These are phyloP conservation scores for Eucalyptus curtisii DNA, from an alignment of 345 rosid species.

Conservation along the genomic window DNA sequence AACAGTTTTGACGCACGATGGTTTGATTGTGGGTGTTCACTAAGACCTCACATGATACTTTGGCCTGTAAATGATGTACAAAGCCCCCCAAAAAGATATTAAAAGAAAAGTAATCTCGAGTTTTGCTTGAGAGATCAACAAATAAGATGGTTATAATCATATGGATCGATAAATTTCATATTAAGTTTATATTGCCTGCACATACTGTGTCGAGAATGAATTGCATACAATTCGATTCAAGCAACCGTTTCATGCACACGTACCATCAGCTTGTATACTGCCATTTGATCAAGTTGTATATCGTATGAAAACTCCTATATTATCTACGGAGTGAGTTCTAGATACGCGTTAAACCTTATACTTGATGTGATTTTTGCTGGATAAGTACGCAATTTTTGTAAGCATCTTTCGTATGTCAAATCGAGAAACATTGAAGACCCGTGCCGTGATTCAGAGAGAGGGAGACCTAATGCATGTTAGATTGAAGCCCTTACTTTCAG, in stretches of 20 bases:
- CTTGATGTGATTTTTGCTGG: background rate
- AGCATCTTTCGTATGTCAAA: background rate
- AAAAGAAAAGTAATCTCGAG: background rate
- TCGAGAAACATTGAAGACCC: background rate
- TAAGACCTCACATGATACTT: constrained; percentile 22
- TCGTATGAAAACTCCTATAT: background rate
- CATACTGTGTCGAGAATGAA: background rate
- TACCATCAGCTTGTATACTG: background rate
- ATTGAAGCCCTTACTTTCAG: constrained; percentile 33
- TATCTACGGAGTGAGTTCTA: background rate
- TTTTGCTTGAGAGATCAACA: background rate
- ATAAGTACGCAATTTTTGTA: background rate
- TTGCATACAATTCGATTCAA: background rate
- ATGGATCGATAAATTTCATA: background rate
- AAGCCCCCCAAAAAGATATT: background rate
- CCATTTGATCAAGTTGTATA: background rate
- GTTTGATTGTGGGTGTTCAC: constrained; percentile 27
- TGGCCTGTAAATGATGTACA: constrained; percentile 3
- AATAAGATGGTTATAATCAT: background rate
- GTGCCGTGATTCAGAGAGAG: background rate
- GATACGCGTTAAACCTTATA: background rate
- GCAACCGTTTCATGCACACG: background rate
- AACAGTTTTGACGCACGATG: constrained; percentile 21
- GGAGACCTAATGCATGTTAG: background rate
- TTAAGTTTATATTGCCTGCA: background rate